A percentile compares a stretch with the other conserved stretches of the same genome.
phyloP scores from a whole-genome alignment of 2,329 filamentous ascomycete genomes.

The Xylaria sp. region DNA sequence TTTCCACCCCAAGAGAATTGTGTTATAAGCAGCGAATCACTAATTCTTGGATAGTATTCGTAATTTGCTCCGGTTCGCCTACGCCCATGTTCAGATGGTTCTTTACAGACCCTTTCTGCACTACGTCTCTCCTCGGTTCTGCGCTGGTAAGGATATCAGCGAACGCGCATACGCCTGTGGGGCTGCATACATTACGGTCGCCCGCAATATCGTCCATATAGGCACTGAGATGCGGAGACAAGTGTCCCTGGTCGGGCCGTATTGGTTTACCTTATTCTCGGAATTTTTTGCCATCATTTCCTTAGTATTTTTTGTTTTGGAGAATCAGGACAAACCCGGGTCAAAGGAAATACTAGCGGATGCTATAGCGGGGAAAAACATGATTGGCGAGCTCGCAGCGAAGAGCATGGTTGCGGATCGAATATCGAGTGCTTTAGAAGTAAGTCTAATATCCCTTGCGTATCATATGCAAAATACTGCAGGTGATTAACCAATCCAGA shows the following conservation, averaged over 20 bases:
- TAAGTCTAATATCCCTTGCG: slow-evolving; percentile 56
- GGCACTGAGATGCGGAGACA: slow-evolving; percentile 80
- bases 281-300: slow-evolving; percentile 85
- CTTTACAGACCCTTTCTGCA: slow-evolving; percentile 86
- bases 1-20: neutral
- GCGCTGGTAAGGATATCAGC: slow-evolving; percentile 69
- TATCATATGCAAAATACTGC: slow-evolving; percentile 21
- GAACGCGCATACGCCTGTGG: slow-evolving; percentile 82
- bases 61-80: slow-evolving; percentile 81
- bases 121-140: slow-evolving; percentile 76
- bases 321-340: slow-evolving; percentile 80
- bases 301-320: slow-evolving; percentile 81
- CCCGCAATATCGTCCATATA: slow-evolving; percentile 81
- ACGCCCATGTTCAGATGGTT: slow-evolving; percentile 84
- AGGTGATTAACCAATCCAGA: slow-evolving; percentile 58
- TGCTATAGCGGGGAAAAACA: slow-evolving; percentile 84
- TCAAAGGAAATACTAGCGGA: slow-evolving; percentile 86
- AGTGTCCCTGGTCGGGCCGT: slow-evolving; percentile 80
- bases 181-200: slow-evolving; percentile 70
- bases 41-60: slow-evolving; percentile 63
- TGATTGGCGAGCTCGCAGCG: slow-evolving; percentile 80
- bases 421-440: slow-evolving; percentile 80
- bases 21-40: slow-evolving; percentile 11
- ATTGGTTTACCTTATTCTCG: slow-evolving; percentile 89
- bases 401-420: slow-evolving; percentile 90